Evolutionary conservation across 169 alveolate genomes (phyloP), one percentile per base, ranked within the genome.

Genomic region (Theileria orientalis): DNA sequence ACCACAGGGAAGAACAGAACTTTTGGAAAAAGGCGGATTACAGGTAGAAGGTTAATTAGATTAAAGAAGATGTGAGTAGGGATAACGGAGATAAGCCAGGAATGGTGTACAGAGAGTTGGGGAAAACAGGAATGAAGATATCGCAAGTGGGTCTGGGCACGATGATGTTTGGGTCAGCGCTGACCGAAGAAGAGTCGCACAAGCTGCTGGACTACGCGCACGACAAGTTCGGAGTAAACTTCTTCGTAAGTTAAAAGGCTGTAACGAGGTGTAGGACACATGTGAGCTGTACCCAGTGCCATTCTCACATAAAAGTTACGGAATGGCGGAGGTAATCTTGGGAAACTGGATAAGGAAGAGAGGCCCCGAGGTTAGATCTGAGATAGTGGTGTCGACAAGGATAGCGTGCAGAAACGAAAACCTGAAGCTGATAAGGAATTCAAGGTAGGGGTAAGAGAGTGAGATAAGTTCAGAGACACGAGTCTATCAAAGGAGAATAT

Each of bases 251-350:
- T 33, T 40, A 21, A n/a, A 27, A 27, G 47, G 3, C 1, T 14
- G 3, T 8, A 13, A 30, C 21, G 44, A 30, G 27, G 46, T 60
- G 29, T 64, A 80, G 85, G 95, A 93, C 84, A 93, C 96, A 7
- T 87, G 95, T 0, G 95, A 91, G 79, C 83, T 93, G 75, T 93
- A 91, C 57, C 96, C 96, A 0, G 85, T 91, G 41, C 96, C 96
- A 16, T 84, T 85, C 16, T 33, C 79, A 16, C 72, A 77, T n/a
- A 76, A 62, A 11, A 80, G 76, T 13, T 78, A 52, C 51, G 96
- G 94, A 7, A 32, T n/a, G 16, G 71, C 94, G 42, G 96, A 92
- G 44, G 59, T 52, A 57, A 72, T 86, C 7, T 51, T 90, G 41
- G 91, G 92, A 13, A 74, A 80, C 41, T 90, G 92, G 92, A 35